Evolutionary conservation across 2,329 filamentous ascomycete species (phyloP).

Genomic region (Xylaria sp.): DNA sequence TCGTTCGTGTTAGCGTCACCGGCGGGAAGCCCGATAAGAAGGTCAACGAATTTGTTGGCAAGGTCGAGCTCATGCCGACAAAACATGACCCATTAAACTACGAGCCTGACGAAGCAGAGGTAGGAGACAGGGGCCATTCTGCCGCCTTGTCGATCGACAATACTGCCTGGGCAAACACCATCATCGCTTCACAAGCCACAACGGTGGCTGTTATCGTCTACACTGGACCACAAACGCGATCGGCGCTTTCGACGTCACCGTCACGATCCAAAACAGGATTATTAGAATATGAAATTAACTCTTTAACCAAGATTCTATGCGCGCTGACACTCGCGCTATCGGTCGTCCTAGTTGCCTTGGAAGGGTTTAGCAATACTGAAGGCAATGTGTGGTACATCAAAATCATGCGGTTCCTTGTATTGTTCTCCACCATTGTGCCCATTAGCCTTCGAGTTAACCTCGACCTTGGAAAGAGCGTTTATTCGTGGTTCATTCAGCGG

Average conservation of each 20-base stretch:
- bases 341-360: conserved; percentile 82
- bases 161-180: conserved; percentile 97
- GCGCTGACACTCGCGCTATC: conserved; percentile 84
- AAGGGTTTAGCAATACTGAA: conserved; percentile 73
- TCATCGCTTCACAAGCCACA: conserved; percentile 88
- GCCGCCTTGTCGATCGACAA: conserved; percentile 90
- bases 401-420: conserved; percentile 95
- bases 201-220: conserved; percentile 92
- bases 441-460: conserved; percentile 96
- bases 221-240: conserved; percentile 90
- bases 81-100: conserved; percentile 51
- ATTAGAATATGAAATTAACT: conserved; percentile 95
- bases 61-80: conserved; percentile 71
- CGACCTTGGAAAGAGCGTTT: conserved; percentile 95
- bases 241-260: conserved; percentile 87
- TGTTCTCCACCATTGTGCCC: conserved; percentile 99
- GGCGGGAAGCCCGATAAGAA: conserved; percentile 91
- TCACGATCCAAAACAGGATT: conserved; percentile 93
- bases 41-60: conserved; percentile 95
- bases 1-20: conserved; percentile 70
- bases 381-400: conserved; percentile 87
- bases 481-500: conserved; percentile 91
- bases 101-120: conserved; percentile 38
- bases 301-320: conserved; percentile 93
- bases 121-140: conserved; percentile 52